Conservation (phyloP, 805 yeast genomes). For the Nakazawaea laoshanensis region DNA sequence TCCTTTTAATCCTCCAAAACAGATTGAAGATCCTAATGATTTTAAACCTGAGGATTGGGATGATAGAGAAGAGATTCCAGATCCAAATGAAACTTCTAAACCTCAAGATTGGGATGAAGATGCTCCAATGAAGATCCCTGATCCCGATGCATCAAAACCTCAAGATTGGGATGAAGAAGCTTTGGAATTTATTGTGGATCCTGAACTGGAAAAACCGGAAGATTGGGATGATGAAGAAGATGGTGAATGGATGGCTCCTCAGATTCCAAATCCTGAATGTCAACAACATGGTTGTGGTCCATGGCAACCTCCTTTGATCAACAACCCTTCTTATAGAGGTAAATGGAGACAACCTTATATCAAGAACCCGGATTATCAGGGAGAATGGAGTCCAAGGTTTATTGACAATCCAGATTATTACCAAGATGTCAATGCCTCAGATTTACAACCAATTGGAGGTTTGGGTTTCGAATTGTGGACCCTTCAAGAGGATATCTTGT, state of each 20-base stretch:
- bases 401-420: slow-evolving; percentile 65
- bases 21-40: slow-evolving; percentile 49
- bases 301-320: slow-evolving; percentile 63
- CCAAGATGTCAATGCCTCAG: slow-evolving; percentile 49
- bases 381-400: slow-evolving; percentile 64
- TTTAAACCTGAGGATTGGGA: slow-evolving; percentile 78
- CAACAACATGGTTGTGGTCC: slow-evolving; percentile 66
- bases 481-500: slow-evolving; percentile 64
- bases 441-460: slow-evolving; percentile 65
- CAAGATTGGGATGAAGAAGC: slow-evolving; percentile 71
- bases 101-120: slow-evolving; percentile 84
- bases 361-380: slow-evolving; percentile 69
- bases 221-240: slow-evolving; percentile 90
- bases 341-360: slow-evolving; percentile 67
- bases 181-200: slow-evolving; percentile 54
- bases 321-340: slow-evolving; percentile 68
- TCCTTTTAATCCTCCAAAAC: slow-evolving; percentile 55
- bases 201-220: slow-evolving; percentile 57
- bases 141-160: slow-evolving; percentile 63
- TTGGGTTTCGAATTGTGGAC: slow-evolving; percentile 89
- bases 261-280: slow-evolving; percentile 69
- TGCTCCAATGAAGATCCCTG: slow-evolving; percentile 55
- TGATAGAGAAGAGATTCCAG: slow-evolving; percentile 57
- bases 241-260: slow-evolving; percentile 76
- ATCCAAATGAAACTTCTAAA: slow-evolving; percentile 53